Evolutionary conservation across 345 rosid genomes (phyloP).

Genomic region (Diplotaxis tenuifolia): DNA sequence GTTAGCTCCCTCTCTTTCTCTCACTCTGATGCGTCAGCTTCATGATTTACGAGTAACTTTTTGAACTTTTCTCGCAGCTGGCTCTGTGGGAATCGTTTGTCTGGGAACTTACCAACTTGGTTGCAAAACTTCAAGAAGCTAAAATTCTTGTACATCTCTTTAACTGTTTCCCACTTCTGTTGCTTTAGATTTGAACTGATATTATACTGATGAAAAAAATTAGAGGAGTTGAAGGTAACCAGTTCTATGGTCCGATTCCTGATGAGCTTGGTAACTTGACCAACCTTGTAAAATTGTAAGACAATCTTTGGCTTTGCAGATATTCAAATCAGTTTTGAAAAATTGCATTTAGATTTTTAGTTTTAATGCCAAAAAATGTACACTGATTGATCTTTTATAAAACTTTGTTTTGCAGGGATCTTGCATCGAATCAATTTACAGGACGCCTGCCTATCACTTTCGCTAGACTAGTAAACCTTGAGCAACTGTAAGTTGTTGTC

Average conservation of each 20-base stretch:
- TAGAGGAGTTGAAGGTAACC: slow-evolving; percentile 53
- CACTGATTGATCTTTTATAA: background rate
- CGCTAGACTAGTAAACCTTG: slow-evolving; percentile 34
- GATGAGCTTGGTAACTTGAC: slow-evolving; percentile 48
- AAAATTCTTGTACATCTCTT: slow-evolving; percentile 31
- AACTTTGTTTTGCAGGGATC: slow-evolving; percentile 31
- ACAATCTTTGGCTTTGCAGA: background rate
- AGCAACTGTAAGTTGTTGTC: slow-evolving; percentile 9
- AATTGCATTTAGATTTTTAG: background rate
- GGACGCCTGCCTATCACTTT: slow-evolving; percentile 44
- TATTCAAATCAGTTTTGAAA: background rate
- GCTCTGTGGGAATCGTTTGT: slow-evolving; percentile 43
- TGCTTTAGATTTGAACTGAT: background rate
- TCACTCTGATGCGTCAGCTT: background rate
- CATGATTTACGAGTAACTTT: background rate
- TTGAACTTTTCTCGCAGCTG: slow-evolving; percentile 36
- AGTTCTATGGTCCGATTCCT: slow-evolving; percentile 50
- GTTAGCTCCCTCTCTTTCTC: slow-evolving; percentile 38
- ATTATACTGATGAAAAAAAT: background rate
- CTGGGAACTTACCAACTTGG: slow-evolving; percentile 45
- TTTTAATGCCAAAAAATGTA: background rate
- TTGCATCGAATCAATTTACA: slow-evolving; percentile 42
- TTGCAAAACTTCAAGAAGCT: slow-evolving; percentile 47
- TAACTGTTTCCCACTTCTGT: background rate
- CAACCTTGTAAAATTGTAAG: slow-evolving; percentile 49